Evolutionary conservation across 2,329 filamentous ascomycete genomes (phyloP), one percentile per base, ranked within the genome.

Genomic region (Boeremia lycopersici): DNA sequence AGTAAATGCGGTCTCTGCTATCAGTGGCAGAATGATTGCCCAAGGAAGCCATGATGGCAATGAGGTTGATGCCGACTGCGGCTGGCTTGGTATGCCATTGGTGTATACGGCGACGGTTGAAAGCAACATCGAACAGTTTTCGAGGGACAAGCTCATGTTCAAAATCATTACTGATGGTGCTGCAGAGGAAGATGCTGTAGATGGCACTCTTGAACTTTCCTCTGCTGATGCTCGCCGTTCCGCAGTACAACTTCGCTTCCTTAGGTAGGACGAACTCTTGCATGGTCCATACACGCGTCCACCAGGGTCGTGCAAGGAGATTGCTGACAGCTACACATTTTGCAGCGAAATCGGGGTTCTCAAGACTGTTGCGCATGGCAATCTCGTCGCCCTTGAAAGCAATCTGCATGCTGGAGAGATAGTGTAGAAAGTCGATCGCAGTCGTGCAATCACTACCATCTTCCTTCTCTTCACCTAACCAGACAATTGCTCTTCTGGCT

Each of bases 401-500:
- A 23, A 59, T 57, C 33, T 65, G 60, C 11, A 71, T 39, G 11
- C 42, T 56, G 9, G 53, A 50, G 5, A 72, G 62, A 29, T 63
- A 54, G 19, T 63, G 57, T 11, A 70, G 36, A 36, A 72, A 69
- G 4, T 64, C 50, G 30, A 70, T 60, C 0, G 67, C 67, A 10
- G 62, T 67, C 0, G 56, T 60, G 56, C 69, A 71, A 39, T 69
- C 57, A 23, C 61, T 66, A 57, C 74, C 49, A 74, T 81, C 57
- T 71, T 77, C 48, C 44, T 78, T 59, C 77, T 76, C 68, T 78
- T 81, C 44, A 48, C 63, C 26, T 35, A 65, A 29, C 70, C 70
- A 73, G 0, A 73, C 40, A 1, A 70, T 59, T 3, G 60, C 62
- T 52, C 60, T 56, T 19, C 31, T 59, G 1, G 67, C 56, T 39